Evolutionary conservation across 306 rosid species (phyloP).

Genomic region (Quercus cerris): DNA sequence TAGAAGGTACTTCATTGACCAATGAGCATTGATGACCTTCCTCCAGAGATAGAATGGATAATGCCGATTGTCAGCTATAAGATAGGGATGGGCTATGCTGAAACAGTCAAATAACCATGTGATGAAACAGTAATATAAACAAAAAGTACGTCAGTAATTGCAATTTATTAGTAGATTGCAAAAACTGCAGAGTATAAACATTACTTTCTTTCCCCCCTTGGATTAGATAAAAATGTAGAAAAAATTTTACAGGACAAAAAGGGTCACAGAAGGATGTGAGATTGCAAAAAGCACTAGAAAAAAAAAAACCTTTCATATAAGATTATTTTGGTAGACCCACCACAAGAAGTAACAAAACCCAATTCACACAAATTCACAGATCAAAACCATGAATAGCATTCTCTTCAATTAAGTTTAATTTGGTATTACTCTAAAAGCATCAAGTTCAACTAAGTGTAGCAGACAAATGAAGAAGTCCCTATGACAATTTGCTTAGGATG

Average conservation of each 20-base stretch:
- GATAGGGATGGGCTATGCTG: conserved; percentile 91
- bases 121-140: conserved; percentile 7
- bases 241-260: not conserved
- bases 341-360: not conserved
- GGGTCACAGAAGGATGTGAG: not conserved
- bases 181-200: not conserved
- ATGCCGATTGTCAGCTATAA: conserved; percentile 89
- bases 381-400: not conserved
- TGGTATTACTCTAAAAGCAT: not conserved
- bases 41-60: conserved; percentile 69
- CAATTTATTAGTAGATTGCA: not conserved
- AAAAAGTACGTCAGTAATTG: not conserved
- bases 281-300: not conserved
- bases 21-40: conserved; percentile 68
- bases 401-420: not conserved
- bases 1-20: conserved; percentile 68
- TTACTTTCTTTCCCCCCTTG: no score
- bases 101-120: conserved; percentile 20
- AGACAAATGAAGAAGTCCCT: not conserved
- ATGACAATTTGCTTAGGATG: not conserved
- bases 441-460: not conserved
- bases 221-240: no score
- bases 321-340: not conserved
- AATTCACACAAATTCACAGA: not conserved
- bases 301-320: not conserved